These are phyloP conservation scores for Eucalyptus cloeziana DNA, from an alignment of 345 rosid species.

Conservation along the genomic window DNA sequence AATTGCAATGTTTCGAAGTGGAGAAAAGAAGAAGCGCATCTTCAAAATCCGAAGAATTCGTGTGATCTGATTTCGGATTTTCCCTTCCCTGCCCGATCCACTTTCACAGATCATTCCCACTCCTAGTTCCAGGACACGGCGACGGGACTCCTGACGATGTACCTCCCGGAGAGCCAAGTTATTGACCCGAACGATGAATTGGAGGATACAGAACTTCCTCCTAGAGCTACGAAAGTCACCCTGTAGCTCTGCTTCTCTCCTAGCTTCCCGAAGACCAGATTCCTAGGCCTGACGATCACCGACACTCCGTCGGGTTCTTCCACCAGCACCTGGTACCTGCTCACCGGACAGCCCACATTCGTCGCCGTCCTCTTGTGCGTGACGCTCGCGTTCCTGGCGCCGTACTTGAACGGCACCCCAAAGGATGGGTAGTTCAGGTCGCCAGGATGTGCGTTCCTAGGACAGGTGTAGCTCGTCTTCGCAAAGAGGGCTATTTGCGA, in stretches of 20 bases:
- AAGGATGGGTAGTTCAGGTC: slow-evolving; percentile 58
- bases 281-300: slow-evolving; percentile 18
- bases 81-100: background rate
- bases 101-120: background rate
- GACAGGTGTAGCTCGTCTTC: slow-evolving; percentile 13
- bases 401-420: slow-evolving; percentile 16
- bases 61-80: background rate
- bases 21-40: background rate
- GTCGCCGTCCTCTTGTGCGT: slow-evolving; percentile 25
- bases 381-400: background rate
- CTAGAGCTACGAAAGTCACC: slow-evolving; percentile 16
- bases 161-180: slow-evolving; percentile 42
- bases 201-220: background rate
- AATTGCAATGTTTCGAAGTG: background rate
- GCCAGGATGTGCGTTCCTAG: slow-evolving; percentile 5
- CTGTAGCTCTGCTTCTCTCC: slow-evolving; percentile 48
- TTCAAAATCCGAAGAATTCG: background rate
- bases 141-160: slow-evolving; percentile 52
- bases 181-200: slow-evolving; percentile 43
- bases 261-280: slow-evolving; percentile 11
- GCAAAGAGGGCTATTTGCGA: slow-evolving; percentile 15
- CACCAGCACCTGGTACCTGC: slow-evolving; percentile 18
- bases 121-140: slow-evolving; percentile 41
- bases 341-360: slow-evolving; percentile 20
- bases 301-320: slow-evolving; percentile 25